Conservation (phyloP, 164 flowering plant genomes). For the Aristolochia contorta region DNA sequence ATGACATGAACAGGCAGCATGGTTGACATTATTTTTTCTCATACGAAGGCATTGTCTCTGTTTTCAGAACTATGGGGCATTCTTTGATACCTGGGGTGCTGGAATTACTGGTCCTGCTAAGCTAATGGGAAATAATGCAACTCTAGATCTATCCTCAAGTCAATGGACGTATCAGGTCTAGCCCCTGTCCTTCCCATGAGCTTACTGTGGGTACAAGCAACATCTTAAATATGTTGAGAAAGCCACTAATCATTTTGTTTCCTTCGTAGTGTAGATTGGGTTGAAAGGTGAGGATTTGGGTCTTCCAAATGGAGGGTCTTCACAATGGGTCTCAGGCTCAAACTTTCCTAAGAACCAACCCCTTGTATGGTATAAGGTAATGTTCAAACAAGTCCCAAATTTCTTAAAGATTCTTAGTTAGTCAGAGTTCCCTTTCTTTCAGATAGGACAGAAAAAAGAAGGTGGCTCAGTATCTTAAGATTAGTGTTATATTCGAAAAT, state of each 20-base stretch:
- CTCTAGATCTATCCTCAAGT: conserved; percentile 64
- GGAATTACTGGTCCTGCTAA: conserved; percentile 89
- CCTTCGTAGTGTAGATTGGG: conserved; percentile 50
- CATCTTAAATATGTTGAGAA: not conserved
- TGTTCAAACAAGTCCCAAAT: not conserved
- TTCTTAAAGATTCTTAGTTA: not conserved
- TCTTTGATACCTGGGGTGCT: conserved; percentile 65
- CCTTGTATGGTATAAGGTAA: conserved; percentile 91
- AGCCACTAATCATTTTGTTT: not conserved
- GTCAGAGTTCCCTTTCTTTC: not conserved
- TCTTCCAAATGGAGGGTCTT: conserved; percentile 48
- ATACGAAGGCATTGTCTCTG: not conserved
- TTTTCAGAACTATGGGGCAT: conserved; percentile 89
- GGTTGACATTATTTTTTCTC: no score
- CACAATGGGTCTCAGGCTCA: conserved; percentile 54
- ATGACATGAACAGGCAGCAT: no score
- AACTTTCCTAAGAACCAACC: conserved; percentile 65
- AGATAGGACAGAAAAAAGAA: not conserved
- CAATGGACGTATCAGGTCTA: conserved; percentile 89
- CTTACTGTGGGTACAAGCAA: not conserved
- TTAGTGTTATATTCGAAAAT: no score
- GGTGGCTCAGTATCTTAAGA: not conserved
- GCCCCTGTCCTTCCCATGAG: not conserved
- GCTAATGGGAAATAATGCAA: conserved; percentile 45
- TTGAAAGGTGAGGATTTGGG: conserved; percentile 75